Base-by-base conservation (phyloP, 768 basidiomycete species). In the Leccinum disarticulatum region DNA sequence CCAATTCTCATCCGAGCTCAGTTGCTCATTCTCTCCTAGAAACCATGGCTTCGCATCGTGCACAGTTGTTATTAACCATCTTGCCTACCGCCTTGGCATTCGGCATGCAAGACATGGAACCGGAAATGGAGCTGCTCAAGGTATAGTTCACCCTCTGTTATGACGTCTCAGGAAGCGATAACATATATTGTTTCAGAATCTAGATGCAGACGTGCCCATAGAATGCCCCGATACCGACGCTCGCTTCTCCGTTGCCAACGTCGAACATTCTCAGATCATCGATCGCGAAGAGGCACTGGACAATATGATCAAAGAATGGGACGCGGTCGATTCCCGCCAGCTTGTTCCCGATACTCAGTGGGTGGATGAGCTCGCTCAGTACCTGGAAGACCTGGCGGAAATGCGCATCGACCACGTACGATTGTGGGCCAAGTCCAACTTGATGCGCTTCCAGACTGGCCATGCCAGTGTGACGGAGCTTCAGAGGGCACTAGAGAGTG, bases 371-470 rank as follows among this genome's bases (percentile, higher is more conserved):
- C 74, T 87, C 15, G 67, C 74, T 5, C 46, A 58, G 22, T 74
- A 81, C 66, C 72, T 87, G 35, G 69, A 74, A 46, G 58, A 66
- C n/a, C 59, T 83, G n/a, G 79, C 71, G 27, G 75, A 81, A 28
- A 62, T 71, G 58, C 79, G 86, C 31, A 66, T 83, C 30, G 62
- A 73, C 6, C 79, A 80, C 59, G 82, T 87, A 33, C 71, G 71
- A 14, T 67, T 72, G 52, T 87, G 86, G 86, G 70, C 86, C 30
- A 66, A 71, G 6, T 69, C 75, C 3, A 87, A 87, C 59, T 66
- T 81, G 33, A 64, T 74, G 1, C 74, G 83, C 5, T 86, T 87
- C 70, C 77, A 77, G 54, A 57, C 64, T n/a, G 72, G 71, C 10
- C 74, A 82, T 54, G 76, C 82, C 1, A 78, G 76, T 36, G 75